A percentile compares a stretch with the other conserved stretches of the same genome.
Conservation (phyloP, 805 yeast genomes). For the Wickerhamiella vanderwaltii region DNA sequence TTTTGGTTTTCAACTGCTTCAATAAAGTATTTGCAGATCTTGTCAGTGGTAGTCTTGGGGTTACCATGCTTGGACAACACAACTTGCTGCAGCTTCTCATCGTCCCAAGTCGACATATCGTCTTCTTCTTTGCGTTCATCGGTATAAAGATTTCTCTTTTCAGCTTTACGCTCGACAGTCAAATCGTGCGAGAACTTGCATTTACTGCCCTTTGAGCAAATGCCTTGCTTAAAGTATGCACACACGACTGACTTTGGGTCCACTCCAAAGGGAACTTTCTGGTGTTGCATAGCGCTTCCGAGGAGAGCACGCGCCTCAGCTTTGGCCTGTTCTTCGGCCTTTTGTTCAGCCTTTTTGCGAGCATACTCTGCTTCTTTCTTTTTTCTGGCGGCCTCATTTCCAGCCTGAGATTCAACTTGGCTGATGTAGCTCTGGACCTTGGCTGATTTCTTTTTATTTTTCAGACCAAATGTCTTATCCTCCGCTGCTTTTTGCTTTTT, state of each 20-base stretch:
- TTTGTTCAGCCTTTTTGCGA: constrained; percentile 62
- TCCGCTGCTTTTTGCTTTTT: constrained; percentile 51
- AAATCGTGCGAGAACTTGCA: constrained; percentile 93
- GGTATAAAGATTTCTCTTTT: constrained; percentile 82
- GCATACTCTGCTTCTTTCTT: constrained; percentile 65
- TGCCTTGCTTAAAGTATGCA: constrained; percentile 75
- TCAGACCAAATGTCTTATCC: constrained; percentile 92
- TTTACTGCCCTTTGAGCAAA: constrained; percentile 49
- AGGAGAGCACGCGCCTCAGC: constrained; percentile 73
- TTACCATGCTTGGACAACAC: constrained; percentile 89
- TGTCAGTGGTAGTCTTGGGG: constrained; percentile 79
- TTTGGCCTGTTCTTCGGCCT: constrained; percentile 81
- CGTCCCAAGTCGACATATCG: constrained; percentile 96
- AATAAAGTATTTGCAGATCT: constrained; percentile 83
- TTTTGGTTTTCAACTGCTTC: constrained; percentile 96
- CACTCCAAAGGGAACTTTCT: constrained; percentile 90
- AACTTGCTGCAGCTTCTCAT: constrained; percentile 79
- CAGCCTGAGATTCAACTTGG: constrained; percentile 56
- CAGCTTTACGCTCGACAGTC: constrained; percentile 72
- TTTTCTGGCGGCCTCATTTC: constrained; percentile 43
- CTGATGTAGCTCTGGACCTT: constrained; percentile 66
- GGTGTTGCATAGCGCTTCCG: constrained; percentile 51
- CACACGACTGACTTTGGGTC: constrained; percentile 93
- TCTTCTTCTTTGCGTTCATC: constrained; percentile 66
- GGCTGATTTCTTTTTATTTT: constrained; percentile 86